phyloP scores from a whole-genome alignment of 768 basidiomycete genomes.

The Chalciporus sphaerocephalus region DNA sequence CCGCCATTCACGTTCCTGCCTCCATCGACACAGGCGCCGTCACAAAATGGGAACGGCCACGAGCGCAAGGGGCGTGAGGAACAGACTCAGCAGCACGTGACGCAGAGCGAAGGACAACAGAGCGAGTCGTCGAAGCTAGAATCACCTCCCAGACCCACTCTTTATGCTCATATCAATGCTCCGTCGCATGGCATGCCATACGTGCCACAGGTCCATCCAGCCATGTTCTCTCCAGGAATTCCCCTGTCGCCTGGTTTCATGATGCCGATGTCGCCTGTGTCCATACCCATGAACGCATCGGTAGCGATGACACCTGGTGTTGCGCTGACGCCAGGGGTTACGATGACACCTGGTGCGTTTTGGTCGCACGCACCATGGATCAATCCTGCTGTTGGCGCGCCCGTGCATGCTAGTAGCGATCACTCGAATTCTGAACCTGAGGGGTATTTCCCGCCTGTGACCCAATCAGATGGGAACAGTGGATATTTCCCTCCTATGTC shows the following conservation, averaged over 20 bases:
- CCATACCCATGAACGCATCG: constrained; percentile 22
- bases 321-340: constrained; percentile 52
- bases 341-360: constrained; percentile 72
- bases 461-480: constrained; percentile 16
- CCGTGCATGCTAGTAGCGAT: constrained; percentile 33
- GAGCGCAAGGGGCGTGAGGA: constrained; percentile 5
- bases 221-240: constrained; percentile 30
- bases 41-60: constrained; percentile 16
- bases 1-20: constrained; percentile 86
- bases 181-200: constrained; percentile 23
- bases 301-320: constrained; percentile 28
- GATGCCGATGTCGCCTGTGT: constrained; percentile 22
- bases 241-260: constrained; percentile 31
- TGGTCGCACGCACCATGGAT: constrained; percentile 58
- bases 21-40: constrained; percentile 34
- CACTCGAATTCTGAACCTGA: constrained; percentile 13
- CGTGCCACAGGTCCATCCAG: constrained; percentile 17
- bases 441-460: constrained; percentile 44
- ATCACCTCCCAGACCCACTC: constrained; percentile 3
- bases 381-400: constrained; percentile 62
- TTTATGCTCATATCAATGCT: constrained; percentile 11
- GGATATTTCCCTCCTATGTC: constrained; percentile 44
- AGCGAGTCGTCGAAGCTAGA: constrained; percentile 5
- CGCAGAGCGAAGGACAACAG: constrained; percentile 8
- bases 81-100: neutral